Conservation (phyloP, 108 stramenopile species). For the Licmophora abbreviata region DNA sequence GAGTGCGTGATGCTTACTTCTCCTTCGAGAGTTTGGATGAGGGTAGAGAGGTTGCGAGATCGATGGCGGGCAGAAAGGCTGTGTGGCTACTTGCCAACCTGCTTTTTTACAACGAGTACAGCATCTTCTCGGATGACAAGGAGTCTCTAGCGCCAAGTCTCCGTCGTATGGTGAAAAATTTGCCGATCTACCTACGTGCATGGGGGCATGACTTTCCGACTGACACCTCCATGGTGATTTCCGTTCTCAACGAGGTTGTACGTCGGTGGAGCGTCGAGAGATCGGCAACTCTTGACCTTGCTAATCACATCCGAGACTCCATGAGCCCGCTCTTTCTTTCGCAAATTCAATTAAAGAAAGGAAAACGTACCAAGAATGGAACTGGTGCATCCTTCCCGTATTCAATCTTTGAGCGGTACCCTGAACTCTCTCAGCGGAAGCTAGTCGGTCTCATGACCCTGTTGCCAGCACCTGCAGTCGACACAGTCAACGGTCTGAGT, state of each 20-base stretch:
- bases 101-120: background rate
- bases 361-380: constrained; percentile 3
- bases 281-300: background rate
- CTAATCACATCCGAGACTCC: background rate
- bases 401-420: constrained; percentile 49
- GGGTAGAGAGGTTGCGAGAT: background rate
- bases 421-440: constrained; percentile 34
- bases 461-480: constrained; percentile 28
- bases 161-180: constrained; percentile 1
- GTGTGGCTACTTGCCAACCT: background rate
- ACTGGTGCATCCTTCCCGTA: constrained; percentile 2
- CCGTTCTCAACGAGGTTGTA: background rate
- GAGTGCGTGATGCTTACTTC: background rate
- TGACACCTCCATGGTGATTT: background rate
- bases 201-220: background rate
- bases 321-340: background rate
- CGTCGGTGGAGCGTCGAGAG: background rate
- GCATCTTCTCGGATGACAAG: background rate
- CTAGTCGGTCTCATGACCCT: constrained; percentile 39
- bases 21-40: background rate
- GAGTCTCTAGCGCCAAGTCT: background rate
- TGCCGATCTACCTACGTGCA: background rate
- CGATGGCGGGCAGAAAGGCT: background rate
- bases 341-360: background rate
- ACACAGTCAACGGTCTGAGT: constrained; percentile 20